Evolutionary conservation across 2,329 filamentous ascomycete species (phyloP).

Genomic region (Aureobasidium musti): DNA sequence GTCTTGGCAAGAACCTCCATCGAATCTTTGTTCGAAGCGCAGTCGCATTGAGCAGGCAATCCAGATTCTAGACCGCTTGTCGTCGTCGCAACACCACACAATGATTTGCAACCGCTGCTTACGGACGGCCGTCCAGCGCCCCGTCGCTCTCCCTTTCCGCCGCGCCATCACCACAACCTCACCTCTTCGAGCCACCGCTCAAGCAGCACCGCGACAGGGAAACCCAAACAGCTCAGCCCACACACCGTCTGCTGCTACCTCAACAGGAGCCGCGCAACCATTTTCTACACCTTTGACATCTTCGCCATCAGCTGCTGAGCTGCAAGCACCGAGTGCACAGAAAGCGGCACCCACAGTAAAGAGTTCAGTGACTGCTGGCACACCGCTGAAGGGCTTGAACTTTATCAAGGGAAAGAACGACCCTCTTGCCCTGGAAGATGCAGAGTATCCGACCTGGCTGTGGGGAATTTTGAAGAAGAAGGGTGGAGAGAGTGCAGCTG

Average conservation of each 20-base stretch:
- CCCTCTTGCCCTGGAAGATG: slow-evolving; percentile 71
- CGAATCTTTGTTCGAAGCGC: slow-evolving; percentile 23
- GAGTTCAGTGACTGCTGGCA: slow-evolving; percentile 65
- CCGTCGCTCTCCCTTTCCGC: background rate
- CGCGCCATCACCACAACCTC: slow-evolving; percentile 26
- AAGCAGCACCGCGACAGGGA: slow-evolving; percentile 35
- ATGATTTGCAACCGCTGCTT: slow-evolving; percentile 48
- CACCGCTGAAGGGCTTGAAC: slow-evolving; percentile 71
- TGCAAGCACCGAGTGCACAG: slow-evolving; percentile 37
- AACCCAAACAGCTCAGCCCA: slow-evolving; percentile 27
- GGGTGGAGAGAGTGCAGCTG: slow-evolving; percentile 47
- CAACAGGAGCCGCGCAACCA: slow-evolving; percentile 50
- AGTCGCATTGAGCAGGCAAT: background rate
- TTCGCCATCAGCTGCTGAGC: slow-evolving; percentile 35
- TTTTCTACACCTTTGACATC: slow-evolving; percentile 47
- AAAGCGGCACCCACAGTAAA: slow-evolving; percentile 37
- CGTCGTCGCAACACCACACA: slow-evolving; percentile 27
- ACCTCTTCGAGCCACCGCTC: slow-evolving; percentile 34
- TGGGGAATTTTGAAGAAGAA: slow-evolving; percentile 69
- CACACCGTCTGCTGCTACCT: slow-evolving; percentile 45
- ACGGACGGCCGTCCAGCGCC: slow-evolving; percentile 39
- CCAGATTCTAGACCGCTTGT: background rate
- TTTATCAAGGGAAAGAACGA: slow-evolving; percentile 73
- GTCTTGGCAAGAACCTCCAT: slow-evolving; percentile 12
- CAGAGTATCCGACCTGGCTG: slow-evolving; percentile 78